Conservation (phyloP, 2,329 filamentous ascomycete species). For the Fusarium sambucinum region DNA sequence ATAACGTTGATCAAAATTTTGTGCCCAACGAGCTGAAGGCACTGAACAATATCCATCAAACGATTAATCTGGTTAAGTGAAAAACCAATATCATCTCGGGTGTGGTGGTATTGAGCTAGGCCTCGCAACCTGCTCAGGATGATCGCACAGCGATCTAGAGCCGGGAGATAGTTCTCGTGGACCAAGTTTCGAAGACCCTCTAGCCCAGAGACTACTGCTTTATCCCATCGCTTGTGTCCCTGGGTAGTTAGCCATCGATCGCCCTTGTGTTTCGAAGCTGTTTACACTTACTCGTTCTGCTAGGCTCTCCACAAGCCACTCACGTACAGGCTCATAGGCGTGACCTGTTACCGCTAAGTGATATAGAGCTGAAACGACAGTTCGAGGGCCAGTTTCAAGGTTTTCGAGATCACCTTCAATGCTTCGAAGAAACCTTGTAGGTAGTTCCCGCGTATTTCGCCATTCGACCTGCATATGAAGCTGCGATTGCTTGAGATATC, state of each 20-base stretch:
- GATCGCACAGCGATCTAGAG: constrained; percentile 83
- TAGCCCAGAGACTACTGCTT: constrained; percentile 81
- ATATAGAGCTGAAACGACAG: constrained; percentile 81
- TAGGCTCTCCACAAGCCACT: constrained; percentile 90
- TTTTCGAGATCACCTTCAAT: constrained; percentile 80
- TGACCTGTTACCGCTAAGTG: constrained; percentile 88
- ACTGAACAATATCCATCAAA: constrained; percentile 77
- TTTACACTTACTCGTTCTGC: constrained; percentile 74
- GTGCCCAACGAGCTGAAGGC: constrained; percentile 80
- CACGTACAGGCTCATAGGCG: constrained; percentile 78
- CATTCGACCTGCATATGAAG: constrained; percentile 84
- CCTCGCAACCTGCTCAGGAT: constrained; percentile 86
- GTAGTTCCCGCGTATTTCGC: constrained; percentile 84
- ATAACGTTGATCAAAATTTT: constrained; percentile 77
- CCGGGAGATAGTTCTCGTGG: constrained; percentile 90
- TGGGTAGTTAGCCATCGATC: constrained; percentile 53
- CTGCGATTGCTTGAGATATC: constrained; percentile 86
- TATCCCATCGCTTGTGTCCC: constrained; percentile 97
- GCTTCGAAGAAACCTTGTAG: constrained; percentile 79
- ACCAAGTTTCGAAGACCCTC: constrained; percentile 80
- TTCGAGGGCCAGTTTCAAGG: constrained; percentile 65
- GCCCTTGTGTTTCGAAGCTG: constrained; percentile 14
- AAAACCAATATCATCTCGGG: constrained; percentile 74
- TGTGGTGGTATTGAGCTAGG: constrained; percentile 82
- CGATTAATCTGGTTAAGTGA: constrained; percentile 71